Base-by-base conservation (phyloP, 2,329 filamentous ascomycete genomes). In the Chaetomium olivaceum region DNA sequence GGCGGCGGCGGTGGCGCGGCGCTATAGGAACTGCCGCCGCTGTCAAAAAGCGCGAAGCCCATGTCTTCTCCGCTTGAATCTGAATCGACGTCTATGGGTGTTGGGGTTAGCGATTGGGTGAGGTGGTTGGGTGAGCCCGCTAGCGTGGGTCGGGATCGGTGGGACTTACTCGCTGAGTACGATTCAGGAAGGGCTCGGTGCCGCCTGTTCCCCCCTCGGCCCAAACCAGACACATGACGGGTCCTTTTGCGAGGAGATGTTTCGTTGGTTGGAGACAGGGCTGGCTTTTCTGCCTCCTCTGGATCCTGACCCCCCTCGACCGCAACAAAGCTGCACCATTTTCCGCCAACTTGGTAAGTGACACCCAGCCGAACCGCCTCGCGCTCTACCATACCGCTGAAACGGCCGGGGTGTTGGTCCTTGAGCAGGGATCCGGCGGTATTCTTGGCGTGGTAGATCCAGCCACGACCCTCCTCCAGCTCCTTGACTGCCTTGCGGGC, bases 271-370 rank as follows among this genome's bases (percentile, higher is more conserved):
- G 33, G 12, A 9, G 9, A 19, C 25, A 3, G 29, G 11, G 25
- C 12, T 21, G 12, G 16, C n/a, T 57, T 25, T 25, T 51, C 12
- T 36, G n/a, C 31, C 2, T 54, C 19, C 16, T 36, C 12, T 31
- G 8, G 5, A 3, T 58, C 60, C 14, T 59, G n/a, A 11, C 65
- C 52, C 3, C 80, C 77, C 67, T 88, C 81, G 1, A 90, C 80
- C 2, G 90, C 90, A 3, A 92, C 86, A 68, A 92, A 93, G 0
- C 89, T 91, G 71, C 87, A 90, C 84, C 87, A 91, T 72, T 88
- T 90, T 1, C 88, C 85, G 2, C 82, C 85, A 9, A 92, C 84
- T 71, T 91, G 88, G 71, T 86, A 91, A 64, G 82, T 80, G 14
- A 88, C 81, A 0, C 90, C 89, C 0, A 92, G 79, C 0, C 85